phyloP scores from a whole-genome alignment of 495 filamentous ascomycete genomes.

The Penicillium herquei region DNA sequence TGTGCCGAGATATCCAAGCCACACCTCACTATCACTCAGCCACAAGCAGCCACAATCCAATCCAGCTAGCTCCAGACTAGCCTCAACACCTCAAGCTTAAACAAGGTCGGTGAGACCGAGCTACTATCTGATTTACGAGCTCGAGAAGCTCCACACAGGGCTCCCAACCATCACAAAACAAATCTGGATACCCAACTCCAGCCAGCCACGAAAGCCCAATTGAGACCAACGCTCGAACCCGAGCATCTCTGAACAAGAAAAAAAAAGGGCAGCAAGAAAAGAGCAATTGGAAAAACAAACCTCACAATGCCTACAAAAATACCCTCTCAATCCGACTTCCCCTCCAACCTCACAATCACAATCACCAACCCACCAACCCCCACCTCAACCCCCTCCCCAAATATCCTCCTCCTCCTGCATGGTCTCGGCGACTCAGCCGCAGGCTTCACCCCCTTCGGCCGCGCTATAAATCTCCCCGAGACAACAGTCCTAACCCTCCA shows the following conservation, averaged over 20 bases:
- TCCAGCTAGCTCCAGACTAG: background rate
- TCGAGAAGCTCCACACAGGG: background rate
- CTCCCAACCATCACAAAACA: background rate
- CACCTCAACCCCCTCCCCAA: slow-evolving; percentile 44
- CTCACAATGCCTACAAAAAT: slow-evolving; percentile 35
- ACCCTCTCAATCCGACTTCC: slow-evolving; percentile 51
- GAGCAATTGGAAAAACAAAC: background rate
- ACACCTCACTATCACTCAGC: background rate
- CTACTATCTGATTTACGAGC: background rate
- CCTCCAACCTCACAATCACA: slow-evolving; percentile 42
- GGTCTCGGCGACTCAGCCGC: slow-evolving; percentile 77
- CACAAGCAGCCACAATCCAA: slow-evolving; percentile 2
- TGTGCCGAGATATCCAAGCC: background rate
- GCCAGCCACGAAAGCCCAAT: slow-evolving; percentile 1
- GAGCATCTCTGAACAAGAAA: background rate
- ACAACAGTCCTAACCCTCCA: slow-evolving; percentile 75
- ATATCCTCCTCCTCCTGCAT: slow-evolving; percentile 86
- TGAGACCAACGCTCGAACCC: background rate
- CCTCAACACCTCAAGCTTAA: background rate
- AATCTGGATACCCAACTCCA: background rate
- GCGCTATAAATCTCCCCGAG: slow-evolving; percentile 74
- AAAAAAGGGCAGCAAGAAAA: background rate
- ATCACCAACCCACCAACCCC: slow-evolving; percentile 40
- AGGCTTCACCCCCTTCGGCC: slow-evolving; percentile 69
- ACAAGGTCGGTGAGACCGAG: background rate